These are phyloP conservation scores for Sparassis latifolia DNA, from an alignment of 1,284 basidiomycete species.

Conservation along the genomic window DNA sequence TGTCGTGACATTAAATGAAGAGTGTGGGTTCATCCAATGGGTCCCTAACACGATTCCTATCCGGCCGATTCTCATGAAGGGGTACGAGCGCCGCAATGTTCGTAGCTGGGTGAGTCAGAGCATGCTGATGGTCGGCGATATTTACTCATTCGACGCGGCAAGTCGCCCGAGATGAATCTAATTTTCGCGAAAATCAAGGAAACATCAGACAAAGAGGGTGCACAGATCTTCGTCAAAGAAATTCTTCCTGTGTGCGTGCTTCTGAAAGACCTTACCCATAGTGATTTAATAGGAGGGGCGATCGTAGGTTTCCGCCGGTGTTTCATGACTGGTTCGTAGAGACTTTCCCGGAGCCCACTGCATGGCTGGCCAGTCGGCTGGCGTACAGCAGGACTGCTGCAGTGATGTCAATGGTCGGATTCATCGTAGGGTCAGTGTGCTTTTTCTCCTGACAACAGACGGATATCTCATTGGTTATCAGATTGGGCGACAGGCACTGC, in stretches of 20 bases:
- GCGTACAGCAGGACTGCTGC: slow-evolving; percentile 88
- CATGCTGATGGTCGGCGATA: background rate
- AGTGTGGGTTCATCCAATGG: slow-evolving; percentile 98
- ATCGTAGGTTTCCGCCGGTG: slow-evolving; percentile 67
- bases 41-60: slow-evolving; percentile 91
- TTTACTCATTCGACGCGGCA: background rate
- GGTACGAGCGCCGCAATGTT: slow-evolving; percentile 65
- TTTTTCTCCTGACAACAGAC: background rate
- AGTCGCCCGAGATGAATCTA: slow-evolving; percentile 44
- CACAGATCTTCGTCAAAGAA: slow-evolving; percentile 52
- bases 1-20: slow-evolving; percentile 94
- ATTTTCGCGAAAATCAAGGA: slow-evolving; percentile 55
- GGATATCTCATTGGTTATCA: slow-evolving; percentile 24
- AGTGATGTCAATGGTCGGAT: slow-evolving; percentile 99
- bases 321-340: slow-evolving; percentile 98
- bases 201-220: slow-evolving; percentile 42
- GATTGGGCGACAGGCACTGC: slow-evolving; percentile 94
- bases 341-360: slow-evolving; percentile 94
- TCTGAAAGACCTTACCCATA: no score
- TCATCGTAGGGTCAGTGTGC: slow-evolving; percentile 79
- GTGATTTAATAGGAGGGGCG: background rate
- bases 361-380: slow-evolving; percentile 87
- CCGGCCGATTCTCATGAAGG: slow-evolving; percentile 70
- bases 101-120: slow-evolving; percentile 51
- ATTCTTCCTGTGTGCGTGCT: slow-evolving; percentile 53